Evolutionary conservation across 495 filamentous ascomycete genomes (phyloP), one percentile per base, ranked within the genome.

Genomic region (Chlorociboria aeruginascens): DNA sequence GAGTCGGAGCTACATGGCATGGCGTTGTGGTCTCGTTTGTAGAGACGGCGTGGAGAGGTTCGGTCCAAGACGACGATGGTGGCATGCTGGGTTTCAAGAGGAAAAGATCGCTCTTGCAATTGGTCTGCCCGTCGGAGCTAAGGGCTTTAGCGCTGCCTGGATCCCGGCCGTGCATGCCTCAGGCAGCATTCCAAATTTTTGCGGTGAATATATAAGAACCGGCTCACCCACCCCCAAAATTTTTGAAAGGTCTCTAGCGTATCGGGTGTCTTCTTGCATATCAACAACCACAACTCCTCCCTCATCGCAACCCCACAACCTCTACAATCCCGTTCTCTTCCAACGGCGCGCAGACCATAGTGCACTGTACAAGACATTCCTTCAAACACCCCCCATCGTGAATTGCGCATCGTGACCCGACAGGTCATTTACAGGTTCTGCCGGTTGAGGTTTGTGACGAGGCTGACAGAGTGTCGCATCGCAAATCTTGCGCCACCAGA

Each of bases 321-420:
- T 40, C 42, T 34, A 17, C 47, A 8, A 25, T 25, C 20, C 20
- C 20, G 20, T 25, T 43, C 36, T 33, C 46, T 43, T 16, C 43
- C 46, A 12, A 17, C 41, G 51, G 43, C 43, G 50, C 47, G 45
- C 54, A 48, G 43, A 40, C 42, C 47, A 48, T 13, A 43, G 50
- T 53, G 50, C 50, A 20, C 50, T 50, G 43, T 35, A 40, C 41
- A 46, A 50, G 48, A 53, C 54, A 51, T 53, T 57, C 54, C 45
- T 57, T 57, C 37, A 53, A 30, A n/a, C n/a, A n/a, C n/a, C n/a
- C n/a, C n/a, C 32, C 49, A 25, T 48, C 45, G 49, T 56, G 53
- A 52, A 28, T 43, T 56, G 53, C 40, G 48, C 20, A 25, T 25
- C 53, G 45, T 45, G 39, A 7, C 12, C 29, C 49, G 36, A 45